Evolutionary conservation across 2,329 filamentous ascomycete species (phyloP).

Genomic region (Fusarium foetens): DNA sequence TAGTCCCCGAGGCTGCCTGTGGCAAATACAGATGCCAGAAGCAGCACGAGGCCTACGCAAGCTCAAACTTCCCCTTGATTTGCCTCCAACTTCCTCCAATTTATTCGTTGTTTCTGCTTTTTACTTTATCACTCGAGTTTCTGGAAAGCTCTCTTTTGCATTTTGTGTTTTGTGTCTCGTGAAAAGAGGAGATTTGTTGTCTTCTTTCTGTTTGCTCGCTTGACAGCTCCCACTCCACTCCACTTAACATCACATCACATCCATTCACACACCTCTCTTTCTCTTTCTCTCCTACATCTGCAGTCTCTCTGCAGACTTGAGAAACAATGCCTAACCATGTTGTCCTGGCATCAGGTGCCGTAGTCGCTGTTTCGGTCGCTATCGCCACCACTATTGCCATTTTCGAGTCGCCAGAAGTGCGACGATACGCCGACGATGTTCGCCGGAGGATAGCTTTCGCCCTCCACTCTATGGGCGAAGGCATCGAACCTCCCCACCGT

Average conservation of each 20-base stretch:
- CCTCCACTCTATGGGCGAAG: slow-evolving; percentile 68
- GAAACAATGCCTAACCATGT: slow-evolving; percentile 66
- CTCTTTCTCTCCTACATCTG: slow-evolving; percentile 2
- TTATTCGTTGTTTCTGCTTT: background rate
- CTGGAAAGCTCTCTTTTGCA: slow-evolving; percentile 9
- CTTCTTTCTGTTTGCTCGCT: slow-evolving; percentile 20
- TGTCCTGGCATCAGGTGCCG: slow-evolving; percentile 65
- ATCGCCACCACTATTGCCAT: slow-evolving; percentile 68
- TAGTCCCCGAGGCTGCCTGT: slow-evolving; percentile 30
- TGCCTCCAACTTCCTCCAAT: slow-evolving; percentile 20
- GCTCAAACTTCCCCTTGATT: slow-evolving; percentile 35
- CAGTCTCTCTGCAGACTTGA: slow-evolving; percentile 15
- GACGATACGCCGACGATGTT: slow-evolving; percentile 69
- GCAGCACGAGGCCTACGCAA: slow-evolving; percentile 36
- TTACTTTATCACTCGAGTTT: background rate
- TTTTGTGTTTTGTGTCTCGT: background rate
- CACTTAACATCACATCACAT: background rate
- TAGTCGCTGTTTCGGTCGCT: slow-evolving; percentile 66
- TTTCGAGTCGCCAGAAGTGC: slow-evolving; percentile 72
- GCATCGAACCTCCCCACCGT: slow-evolving; percentile 59
- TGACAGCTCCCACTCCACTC: slow-evolving; percentile 13
- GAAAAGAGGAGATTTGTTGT: background rate
- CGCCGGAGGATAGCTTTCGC: slow-evolving; percentile 70
- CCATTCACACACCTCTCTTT: slow-evolving; percentile 5
- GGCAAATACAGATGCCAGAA: slow-evolving; percentile 24